Evolutionary conservation across 192 early-diverging fungal species (phyloP).

Genomic region (Globomyces pollinis-pini): DNA sequence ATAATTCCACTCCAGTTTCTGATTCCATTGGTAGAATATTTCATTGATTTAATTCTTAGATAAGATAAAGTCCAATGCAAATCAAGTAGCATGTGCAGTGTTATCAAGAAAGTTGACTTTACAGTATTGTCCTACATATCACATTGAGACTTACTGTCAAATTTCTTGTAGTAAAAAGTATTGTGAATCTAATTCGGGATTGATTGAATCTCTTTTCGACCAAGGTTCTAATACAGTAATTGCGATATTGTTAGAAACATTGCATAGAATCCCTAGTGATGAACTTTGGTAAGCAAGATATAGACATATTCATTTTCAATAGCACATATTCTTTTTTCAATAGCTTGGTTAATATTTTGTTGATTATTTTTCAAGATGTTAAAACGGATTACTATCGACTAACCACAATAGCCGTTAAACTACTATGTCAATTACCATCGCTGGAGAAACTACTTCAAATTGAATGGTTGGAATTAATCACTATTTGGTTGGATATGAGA

Average conservation of each 20-base stretch:
- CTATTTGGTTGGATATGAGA: neutral
- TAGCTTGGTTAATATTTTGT: neutral
- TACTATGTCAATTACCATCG: neutral
- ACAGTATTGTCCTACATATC: conserved; percentile 1
- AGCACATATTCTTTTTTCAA: neutral
- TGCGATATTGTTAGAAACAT: neutral
- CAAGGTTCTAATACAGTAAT: neutral
- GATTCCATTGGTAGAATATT: neutral
- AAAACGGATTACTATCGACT: too few species aligned
- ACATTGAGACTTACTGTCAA: neutral
- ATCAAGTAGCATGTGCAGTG: neutral
- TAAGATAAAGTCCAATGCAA: too few species aligned
- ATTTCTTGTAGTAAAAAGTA: neutral
- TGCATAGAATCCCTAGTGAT: too few species aligned
- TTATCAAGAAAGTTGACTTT: neutral
- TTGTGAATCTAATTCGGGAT: neutral
- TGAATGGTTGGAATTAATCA: neutral
- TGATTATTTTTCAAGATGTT: neutral
- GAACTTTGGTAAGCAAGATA: too few species aligned
- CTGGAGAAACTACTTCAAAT: neutral
- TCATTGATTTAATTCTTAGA: neutral
- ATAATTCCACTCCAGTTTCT: neutral
- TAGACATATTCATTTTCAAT: neutral
- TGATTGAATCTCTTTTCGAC: neutral
- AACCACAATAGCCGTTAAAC: neutral